Base-by-base conservation (phyloP, 1,284 basidiomycete species). In the Anthracocystis walkeri region DNA sequence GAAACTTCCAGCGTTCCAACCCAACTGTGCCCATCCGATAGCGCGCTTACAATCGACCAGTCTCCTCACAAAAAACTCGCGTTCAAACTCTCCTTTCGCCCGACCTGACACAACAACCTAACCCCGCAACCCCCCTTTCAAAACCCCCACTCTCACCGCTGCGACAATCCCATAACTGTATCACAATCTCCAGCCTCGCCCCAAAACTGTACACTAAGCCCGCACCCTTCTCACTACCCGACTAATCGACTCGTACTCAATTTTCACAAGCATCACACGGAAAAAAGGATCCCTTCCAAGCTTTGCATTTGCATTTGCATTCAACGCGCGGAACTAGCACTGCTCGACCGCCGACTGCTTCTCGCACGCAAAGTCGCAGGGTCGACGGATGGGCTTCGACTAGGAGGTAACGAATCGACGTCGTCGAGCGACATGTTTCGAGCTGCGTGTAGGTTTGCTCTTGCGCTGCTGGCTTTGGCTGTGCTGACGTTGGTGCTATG, bases 341-440 rank as follows among this genome's bases (percentile, higher is more conserved):
- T 69, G 31, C 61, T 61, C 38, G 57, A 46, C 14, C 65, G 40
- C 7, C 35, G 42, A 2, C 52, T 31, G 20, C 49, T 35, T 12
- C 61, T 42, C 23, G 68, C 66, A 7, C 59, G 52, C 54, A 61
- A n/a, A 7, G 50, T 58, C 4, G 55, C 65, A 7, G 62, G 50
- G 12, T 74, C 71, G 1, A 75, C 60, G 29, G 68, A 71, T 6
- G 73, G 60, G 48, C 73, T 75, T 4, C 73, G 31, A 44, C 63
- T 66, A 20, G 54, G 45, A 0, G 73, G 68, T 4, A 75, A 8
- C 11, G 53, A 38, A 12, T 65, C 35, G 12, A 75, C 33, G 31
- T 75, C 71, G 54, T 77, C 75, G 7, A 77, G 52, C 38, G 62
- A 75, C 71, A 74, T 74, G 59, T 70, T 77, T 5, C 75, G 31